phyloP scores from a whole-genome alignment of 805 yeast species.

The Yarrowia sp. region DNA sequence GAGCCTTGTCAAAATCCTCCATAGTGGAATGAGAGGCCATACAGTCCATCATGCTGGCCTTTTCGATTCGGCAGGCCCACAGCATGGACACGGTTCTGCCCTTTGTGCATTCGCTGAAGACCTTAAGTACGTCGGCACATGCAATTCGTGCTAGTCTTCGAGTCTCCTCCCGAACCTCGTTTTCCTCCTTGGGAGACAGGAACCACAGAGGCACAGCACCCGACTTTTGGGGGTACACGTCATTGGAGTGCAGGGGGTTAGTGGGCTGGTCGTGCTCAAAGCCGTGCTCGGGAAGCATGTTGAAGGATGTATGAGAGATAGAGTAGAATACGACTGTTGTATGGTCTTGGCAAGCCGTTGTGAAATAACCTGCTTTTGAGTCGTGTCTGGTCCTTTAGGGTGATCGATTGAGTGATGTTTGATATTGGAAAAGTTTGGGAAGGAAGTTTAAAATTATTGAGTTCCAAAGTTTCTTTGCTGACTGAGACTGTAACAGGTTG shows the following conservation, averaged over 20 bases:
- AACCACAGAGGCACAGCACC: conserved; percentile 38
- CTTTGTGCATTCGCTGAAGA: conserved; percentile 38
- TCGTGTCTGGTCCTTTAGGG: neutral
- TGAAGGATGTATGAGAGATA: neutral
- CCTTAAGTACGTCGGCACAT: conserved; percentile 35
- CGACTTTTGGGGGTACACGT: conserved; percentile 23
- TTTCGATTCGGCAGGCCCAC: conserved; percentile 40
- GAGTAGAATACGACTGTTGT: neutral
- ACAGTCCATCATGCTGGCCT: conserved; percentile 37
- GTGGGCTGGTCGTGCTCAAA: conserved; percentile 20
- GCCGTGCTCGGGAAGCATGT: conserved; percentile 24
- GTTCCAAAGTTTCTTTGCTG: neutral
- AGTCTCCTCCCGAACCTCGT: conserved; percentile 36
- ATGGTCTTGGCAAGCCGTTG: conserved; percentile 11
- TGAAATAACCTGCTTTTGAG: neutral
- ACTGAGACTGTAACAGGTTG: neutral
- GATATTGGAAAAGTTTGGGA: conserved; percentile 14
- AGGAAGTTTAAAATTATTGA: neutral
- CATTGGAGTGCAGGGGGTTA: conserved; percentile 21
- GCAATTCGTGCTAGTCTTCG: conserved; percentile 37
- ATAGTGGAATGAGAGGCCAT: conserved; percentile 39
- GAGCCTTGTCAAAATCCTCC: conserved; percentile 34
- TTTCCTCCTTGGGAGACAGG: conserved; percentile 41
- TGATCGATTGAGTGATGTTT: neutral
- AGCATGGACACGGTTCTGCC: conserved; percentile 39